Base-by-base conservation (phyloP, 2,329 filamentous ascomycete genomes). In the Hypoxylon sp. region DNA sequence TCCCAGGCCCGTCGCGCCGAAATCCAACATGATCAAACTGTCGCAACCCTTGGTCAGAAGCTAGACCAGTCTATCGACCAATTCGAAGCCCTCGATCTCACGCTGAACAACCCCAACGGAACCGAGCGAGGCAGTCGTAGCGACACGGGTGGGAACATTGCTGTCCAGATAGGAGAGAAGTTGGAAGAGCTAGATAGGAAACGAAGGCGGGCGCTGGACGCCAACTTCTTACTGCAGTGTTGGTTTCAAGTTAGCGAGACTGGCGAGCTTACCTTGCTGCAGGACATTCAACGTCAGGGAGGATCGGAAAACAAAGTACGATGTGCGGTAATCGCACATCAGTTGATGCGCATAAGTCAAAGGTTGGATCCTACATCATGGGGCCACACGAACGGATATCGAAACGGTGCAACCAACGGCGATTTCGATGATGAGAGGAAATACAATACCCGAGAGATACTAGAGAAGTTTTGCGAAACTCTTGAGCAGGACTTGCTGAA, bases 381-480 rank as follows among this genome's bases (percentile, higher is more conserved):
- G 87, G 79, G 80, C 12, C 77, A 84, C 61, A 70, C 76, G 7
- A 87, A 87, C 63, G 80, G 80, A n/a, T 72, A 74, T 20, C 69
- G 72, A 5, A 80, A 80, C 43, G 76, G 78, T 6, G 71, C 76
- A 46, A 72, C 74, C 8, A 83, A 82, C 51, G 79, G 79, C 7
- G 69, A 73, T 27, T 69, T 71, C 9, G 70, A 73, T 17, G 63
- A 70, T 30, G 72, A 69, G 51, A 72, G 69, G 58, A 76, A 77
- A 59, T 76, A 83, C 65, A 84, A 93, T 66, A 94, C 91, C 2
- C 84, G 91, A 57, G 92, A 97, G 70, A 84, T 95, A 11, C 88
- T 99, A 48, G 94, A 99, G 72, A 97, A 96, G 70, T 99, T 97
- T 71, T 90, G 92, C 17, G 94, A 99, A 70, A 92, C 90, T 1